Evolutionary conservation across 2,329 filamentous ascomycete species (phyloP).

Genomic region (Arthrobotrys sphaeroides): DNA sequence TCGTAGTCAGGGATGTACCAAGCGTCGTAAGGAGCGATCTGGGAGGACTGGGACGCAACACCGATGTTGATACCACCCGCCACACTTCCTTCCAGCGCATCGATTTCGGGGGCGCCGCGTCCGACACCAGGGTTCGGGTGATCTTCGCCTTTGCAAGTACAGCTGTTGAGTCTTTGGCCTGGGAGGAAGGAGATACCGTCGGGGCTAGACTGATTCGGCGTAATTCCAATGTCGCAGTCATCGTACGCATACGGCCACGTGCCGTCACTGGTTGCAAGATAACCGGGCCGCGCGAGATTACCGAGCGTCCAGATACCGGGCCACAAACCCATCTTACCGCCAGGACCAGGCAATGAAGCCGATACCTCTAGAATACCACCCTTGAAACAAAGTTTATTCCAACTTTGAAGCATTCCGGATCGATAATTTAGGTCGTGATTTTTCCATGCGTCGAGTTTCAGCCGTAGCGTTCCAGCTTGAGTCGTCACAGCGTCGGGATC

Average conservation of each 20-base stretch:
- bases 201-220: slow-evolving; percentile 74
- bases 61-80: slow-evolving; percentile 57
- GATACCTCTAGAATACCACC: slow-evolving; percentile 71
- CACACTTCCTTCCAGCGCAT: slow-evolving; percentile 75
- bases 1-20: slow-evolving; percentile 67
- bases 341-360: slow-evolving; percentile 44
- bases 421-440: slow-evolving; percentile 74
- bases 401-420: slow-evolving; percentile 78
- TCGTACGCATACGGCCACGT: slow-evolving; percentile 79
- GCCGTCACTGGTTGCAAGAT: slow-evolving; percentile 75
- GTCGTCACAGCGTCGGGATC: slow-evolving; percentile 74
- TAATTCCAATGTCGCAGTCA: slow-evolving; percentile 76
- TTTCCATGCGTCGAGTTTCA: slow-evolving; percentile 72
- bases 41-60: slow-evolving; percentile 65
- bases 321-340: slow-evolving; percentile 48
- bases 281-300: slow-evolving; percentile 75
- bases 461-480: slow-evolving; percentile 70
- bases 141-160: slow-evolving; percentile 72
- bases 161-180: slow-evolving; percentile 75
- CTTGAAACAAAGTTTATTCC: slow-evolving; percentile 78
- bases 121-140: slow-evolving; percentile 74
- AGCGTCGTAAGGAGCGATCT: slow-evolving; percentile 64
- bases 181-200: slow-evolving; percentile 74
- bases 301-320: slow-evolving; percentile 77
- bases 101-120: slow-evolving; percentile 75